phyloP scores from a whole-genome alignment of 2,329 filamentous ascomycete genomes.

The Calonectria multiphialidica region DNA sequence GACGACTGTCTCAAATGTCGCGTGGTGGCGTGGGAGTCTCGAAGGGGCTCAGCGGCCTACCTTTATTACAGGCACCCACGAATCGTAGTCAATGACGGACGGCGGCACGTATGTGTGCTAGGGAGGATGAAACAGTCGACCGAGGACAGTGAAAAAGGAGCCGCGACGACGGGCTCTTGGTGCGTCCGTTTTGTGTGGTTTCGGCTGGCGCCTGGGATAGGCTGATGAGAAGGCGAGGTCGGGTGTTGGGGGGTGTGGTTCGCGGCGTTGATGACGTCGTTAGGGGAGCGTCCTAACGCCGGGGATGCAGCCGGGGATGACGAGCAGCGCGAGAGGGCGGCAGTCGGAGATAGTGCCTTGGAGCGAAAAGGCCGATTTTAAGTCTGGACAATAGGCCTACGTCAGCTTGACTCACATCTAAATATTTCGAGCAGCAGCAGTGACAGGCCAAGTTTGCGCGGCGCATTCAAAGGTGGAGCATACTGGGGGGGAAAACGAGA shows the following conservation, averaged over 20 bases:
- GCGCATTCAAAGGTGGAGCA: slow-evolving; percentile 35
- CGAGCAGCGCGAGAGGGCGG: slow-evolving; percentile 33
- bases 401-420: slow-evolving; percentile 38
- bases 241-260: slow-evolving; percentile 36
- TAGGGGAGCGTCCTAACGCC: slow-evolving; percentile 38
- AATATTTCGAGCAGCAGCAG: slow-evolving; percentile 25
- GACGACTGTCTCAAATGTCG: slow-evolving; percentile 45
- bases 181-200: slow-evolving; percentile 63
- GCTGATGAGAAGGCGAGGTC: slow-evolving; percentile 34
- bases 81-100: slow-evolving; percentile 24
- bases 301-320: slow-evolving; percentile 37
- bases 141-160: slow-evolving; percentile 62
- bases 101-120: slow-evolving; percentile 49
- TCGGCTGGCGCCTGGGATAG: slow-evolving; percentile 44
- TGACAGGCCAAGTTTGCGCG: slow-evolving; percentile 33
- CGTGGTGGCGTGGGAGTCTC: slow-evolving; percentile 41
- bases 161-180: slow-evolving; percentile 58
- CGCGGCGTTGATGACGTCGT: slow-evolving; percentile 45
- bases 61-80: slow-evolving; percentile 28
- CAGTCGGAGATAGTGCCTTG: slow-evolving; percentile 40
- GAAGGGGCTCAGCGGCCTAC: slow-evolving; percentile 37
- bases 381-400: slow-evolving; percentile 34
- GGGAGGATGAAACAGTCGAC: slow-evolving; percentile 66
- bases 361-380: slow-evolving; percentile 33
- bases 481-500: slow-evolving; percentile 29